Conservation (phyloP, 352 stramenopile species). For the Phytopythium ostracodes region DNA sequence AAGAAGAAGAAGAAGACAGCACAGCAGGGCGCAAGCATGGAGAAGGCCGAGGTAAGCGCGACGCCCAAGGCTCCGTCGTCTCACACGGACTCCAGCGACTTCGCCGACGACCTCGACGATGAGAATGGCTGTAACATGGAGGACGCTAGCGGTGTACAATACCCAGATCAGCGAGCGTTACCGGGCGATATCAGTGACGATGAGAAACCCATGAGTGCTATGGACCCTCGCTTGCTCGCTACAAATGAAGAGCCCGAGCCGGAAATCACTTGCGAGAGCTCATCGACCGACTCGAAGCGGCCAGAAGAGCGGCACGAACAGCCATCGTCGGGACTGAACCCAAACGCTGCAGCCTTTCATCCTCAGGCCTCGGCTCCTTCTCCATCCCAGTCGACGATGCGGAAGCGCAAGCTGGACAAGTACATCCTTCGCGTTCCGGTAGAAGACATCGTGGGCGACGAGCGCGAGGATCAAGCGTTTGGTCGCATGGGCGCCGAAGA, state of each 20-base stretch:
- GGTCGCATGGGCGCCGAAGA: constrained; percentile 13
- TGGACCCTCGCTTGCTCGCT: background rate
- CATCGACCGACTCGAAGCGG: background rate
- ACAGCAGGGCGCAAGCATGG: background rate
- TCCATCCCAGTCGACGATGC: background rate
- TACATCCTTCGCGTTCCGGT: constrained; percentile 51
- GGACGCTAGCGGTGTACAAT: background rate
- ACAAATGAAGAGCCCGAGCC: constrained; percentile 9
- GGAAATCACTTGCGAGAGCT: constrained; percentile 2
- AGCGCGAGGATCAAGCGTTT: constrained; percentile 12
- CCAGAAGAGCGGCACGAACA: background rate
- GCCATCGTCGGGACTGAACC: constrained; percentile 38
- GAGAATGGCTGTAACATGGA: background rate
- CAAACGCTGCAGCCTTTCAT: constrained; percentile 53
- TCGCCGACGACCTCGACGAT: constrained; percentile 4
- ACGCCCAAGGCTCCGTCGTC: background rate
- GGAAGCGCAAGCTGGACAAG: constrained; percentile 73
- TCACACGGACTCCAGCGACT: constrained; percentile 4
- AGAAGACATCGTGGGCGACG: constrained; percentile 26
- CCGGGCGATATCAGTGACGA: background rate
- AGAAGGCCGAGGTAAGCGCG: background rate
- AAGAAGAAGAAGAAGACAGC: constrained; percentile 17
- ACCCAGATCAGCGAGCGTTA: background rate
- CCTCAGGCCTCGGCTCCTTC: constrained; percentile 15
- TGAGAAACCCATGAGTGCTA: background rate